These are phyloP conservation scores for Calvatia gigantea DNA, from an alignment of 768 basidiomycete genomes.

Conservation along the genomic window DNA sequence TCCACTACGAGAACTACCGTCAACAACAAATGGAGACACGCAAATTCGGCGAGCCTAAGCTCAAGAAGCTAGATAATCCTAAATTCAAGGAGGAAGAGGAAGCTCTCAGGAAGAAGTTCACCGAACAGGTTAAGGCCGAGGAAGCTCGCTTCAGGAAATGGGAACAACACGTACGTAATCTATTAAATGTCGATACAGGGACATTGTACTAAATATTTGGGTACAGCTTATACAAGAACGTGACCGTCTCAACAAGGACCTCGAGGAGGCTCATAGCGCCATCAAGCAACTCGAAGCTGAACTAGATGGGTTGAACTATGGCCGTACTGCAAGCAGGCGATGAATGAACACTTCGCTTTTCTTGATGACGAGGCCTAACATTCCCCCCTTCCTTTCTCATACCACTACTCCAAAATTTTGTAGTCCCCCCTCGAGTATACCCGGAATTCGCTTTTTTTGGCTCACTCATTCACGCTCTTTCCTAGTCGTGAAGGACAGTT, in stretches of 20 bases:
- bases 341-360: constrained; percentile 26
- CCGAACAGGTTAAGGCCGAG: constrained; percentile 99
- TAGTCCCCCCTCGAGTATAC: constrained; percentile 4
- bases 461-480: background rate
- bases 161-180: constrained; percentile 87
- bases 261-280: constrained; percentile 87
- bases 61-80: constrained; percentile 98
- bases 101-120: constrained; percentile 92
- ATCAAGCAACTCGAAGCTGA: constrained; percentile 92
- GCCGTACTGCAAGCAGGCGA: constrained; percentile 68
- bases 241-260: constrained; percentile 98
- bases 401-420: constrained; percentile 14
- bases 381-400: constrained; percentile 1
- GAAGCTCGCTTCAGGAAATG: constrained; percentile 97
- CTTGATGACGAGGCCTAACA: constrained; percentile 3
- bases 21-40: constrained; percentile 99
- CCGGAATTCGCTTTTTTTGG: constrained; percentile 1
- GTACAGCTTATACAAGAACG: constrained; percentile 93
- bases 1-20: constrained; percentile 97
- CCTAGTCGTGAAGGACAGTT: background rate
- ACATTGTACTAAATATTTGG: constrained; percentile 14
- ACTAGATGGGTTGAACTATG: constrained; percentile 84
- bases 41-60: constrained; percentile 97
- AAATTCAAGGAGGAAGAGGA: constrained; percentile 99
- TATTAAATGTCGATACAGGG: constrained; percentile 2